Conservation (phyloP, 2,329 filamentous ascomycete species). For the Nigrospora sphaerica region DNA sequence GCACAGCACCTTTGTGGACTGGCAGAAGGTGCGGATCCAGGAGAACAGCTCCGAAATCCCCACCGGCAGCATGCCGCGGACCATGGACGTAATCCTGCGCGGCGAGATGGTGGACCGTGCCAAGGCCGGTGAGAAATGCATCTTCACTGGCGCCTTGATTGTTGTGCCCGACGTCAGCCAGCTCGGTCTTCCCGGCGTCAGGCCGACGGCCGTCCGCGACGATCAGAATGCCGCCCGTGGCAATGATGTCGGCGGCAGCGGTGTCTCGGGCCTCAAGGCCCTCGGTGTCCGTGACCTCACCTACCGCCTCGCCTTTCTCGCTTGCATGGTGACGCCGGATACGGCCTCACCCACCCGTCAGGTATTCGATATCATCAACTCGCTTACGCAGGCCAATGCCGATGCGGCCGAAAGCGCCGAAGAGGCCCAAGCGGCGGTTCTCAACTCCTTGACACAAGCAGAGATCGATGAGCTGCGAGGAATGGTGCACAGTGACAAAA, state of each 20-base stretch:
- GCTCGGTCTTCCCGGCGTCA: slow-evolving; percentile 78
- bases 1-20: slow-evolving; percentile 96
- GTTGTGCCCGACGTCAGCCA: slow-evolving; percentile 97
- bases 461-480: slow-evolving; percentile 88
- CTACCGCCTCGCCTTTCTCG: slow-evolving; percentile 91
- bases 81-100: slow-evolving; percentile 92
- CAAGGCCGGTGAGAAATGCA: slow-evolving; percentile 96
- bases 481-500: slow-evolving; percentile 94
- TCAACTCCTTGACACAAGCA: slow-evolving; percentile 74
- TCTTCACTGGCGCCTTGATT: slow-evolving; percentile 93
- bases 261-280: slow-evolving; percentile 82
- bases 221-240: slow-evolving; percentile 60
- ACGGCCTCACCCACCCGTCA: slow-evolving; percentile 70
- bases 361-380: slow-evolving; percentile 76
- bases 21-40: slow-evolving; percentile 97
- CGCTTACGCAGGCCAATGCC: slow-evolving; percentile 66
- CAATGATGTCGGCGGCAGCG: slow-evolving; percentile 74
- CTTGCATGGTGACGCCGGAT: slow-evolving; percentile 92
- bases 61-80: slow-evolving; percentile 96
- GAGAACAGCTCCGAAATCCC: slow-evolving; percentile 98
- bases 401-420: slow-evolving; percentile 70
- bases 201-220: slow-evolving; percentile 78
- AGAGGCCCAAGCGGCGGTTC: slow-evolving; percentile 77
- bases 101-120: slow-evolving; percentile 97
- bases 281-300: slow-evolving; percentile 93